Conservation (phyloP, 2,329 filamentous ascomycete genomes). For the Pseudogymnoascus sp. region DNA sequence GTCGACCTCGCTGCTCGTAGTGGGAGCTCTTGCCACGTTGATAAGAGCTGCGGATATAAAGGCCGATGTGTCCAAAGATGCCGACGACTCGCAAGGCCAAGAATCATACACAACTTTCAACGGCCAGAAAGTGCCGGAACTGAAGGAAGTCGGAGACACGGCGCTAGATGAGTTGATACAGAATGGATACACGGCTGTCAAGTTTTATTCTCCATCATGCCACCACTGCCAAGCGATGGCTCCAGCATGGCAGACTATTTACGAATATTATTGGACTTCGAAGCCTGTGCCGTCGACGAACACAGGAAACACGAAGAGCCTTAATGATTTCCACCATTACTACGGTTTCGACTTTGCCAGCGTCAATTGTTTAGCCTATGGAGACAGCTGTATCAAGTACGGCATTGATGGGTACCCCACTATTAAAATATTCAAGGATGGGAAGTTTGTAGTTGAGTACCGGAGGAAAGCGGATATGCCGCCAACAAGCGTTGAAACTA, state of each 20-base stretch:
- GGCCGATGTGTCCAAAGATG: constrained; percentile 8
- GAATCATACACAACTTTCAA: constrained; percentile 35
- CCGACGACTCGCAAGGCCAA: neutral
- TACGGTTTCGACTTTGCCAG: constrained; percentile 86
- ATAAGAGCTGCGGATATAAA: constrained; percentile 1
- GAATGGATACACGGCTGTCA: constrained; percentile 46
- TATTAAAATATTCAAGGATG: constrained; percentile 73
- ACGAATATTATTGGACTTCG: constrained; percentile 90
- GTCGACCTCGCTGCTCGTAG: constrained; percentile 6
- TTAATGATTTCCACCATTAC: constrained; percentile 46
- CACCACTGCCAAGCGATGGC: constrained; percentile 46
- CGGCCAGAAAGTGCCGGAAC: constrained; percentile 38
- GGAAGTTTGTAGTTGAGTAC: constrained; percentile 54
- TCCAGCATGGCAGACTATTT: constrained; percentile 81
- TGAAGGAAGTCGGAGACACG: constrained; percentile 35
- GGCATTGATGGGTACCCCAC: constrained; percentile 65
- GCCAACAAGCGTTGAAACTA: constrained; percentile 33
- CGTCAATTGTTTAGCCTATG: constrained; percentile 78
- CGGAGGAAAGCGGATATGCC: constrained; percentile 61
- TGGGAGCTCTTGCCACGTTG: constrained; percentile 4
- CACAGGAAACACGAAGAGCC: constrained; percentile 33
- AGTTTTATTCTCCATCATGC: constrained; percentile 43
- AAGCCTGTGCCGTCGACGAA: constrained; percentile 45
- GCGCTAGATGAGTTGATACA: constrained; percentile 36
- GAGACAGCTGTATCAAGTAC: constrained; percentile 65